Base-by-base conservation (phyloP, 1,139 yeast species). In the Geotrichum histeridarum region DNA sequence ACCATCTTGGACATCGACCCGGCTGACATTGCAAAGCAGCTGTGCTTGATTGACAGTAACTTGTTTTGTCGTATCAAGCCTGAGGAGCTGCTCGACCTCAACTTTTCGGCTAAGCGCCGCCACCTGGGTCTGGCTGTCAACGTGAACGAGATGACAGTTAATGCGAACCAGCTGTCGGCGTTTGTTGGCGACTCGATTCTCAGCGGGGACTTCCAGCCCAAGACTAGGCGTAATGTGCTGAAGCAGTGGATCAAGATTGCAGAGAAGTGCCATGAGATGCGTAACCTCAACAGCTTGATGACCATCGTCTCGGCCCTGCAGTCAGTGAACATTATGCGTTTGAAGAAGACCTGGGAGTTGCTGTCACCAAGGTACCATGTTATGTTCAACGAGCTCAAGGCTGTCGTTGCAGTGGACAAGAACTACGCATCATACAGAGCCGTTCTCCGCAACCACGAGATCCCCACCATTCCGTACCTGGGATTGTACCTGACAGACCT, bases 261-360 rank as follows among this genome's bases (percentile, higher is more conserved):
- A 0, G 79, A 86, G 56, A 85, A 91, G n/a, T 83, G 95, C 64
- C 75, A 84, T 53, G 86, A 86, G 63, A 74, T 89, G 64, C 76
- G 94, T 57, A 90, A 90, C 67, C 88, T 84, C 73, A 91, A 91
- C 68, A 83, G 95, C 0, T 73, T 89, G 55, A 93, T 96, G n/a
- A 87, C 96, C 0, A 86, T 91, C 52, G 80, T 90, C 67, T 85
- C 94, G 0, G 81, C 95, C 0, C 76, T 91, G 60, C 96, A 90
- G 69, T 84, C 89, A 45, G 93, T 88, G 63, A 78, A 87, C 49
- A 77, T 91, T 51, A 81, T 90, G 2, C 77, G 97, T 63, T 72
- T 91, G 55, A 71, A 77, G 35, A 74, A 72, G 53, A 70, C 88
- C 1, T 89, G 96, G 96, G 82, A 80, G 2, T 58, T 63, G 2